Conservation (phyloP, 306 rosid genomes). For the Glycyrrhiza uralensis region DNA sequence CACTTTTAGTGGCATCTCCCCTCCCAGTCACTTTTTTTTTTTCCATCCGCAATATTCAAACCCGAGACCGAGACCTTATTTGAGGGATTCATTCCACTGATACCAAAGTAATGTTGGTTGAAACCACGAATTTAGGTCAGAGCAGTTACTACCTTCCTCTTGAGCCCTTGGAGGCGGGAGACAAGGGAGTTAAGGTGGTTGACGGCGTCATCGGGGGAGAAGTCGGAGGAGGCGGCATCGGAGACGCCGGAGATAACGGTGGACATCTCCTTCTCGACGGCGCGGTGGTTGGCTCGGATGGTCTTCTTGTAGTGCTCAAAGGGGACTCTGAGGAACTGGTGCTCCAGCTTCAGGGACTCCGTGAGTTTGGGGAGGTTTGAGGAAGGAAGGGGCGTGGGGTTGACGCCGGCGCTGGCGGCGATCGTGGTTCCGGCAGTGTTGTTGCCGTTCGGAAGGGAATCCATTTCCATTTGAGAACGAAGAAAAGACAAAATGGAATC, state of each 20-base stretch:
- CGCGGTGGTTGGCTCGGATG: slow-evolving; percentile 87
- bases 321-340: slow-evolving; percentile 94
- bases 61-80: too few relatives aligned
- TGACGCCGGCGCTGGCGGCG: slow-evolving; percentile 25
- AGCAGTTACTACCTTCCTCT: slow-evolving; percentile 78
- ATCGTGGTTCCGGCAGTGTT: slow-evolving; percentile 1
- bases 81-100: too few relatives aligned
- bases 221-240: slow-evolving; percentile 48
- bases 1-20: too few relatives aligned
- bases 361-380: slow-evolving; percentile 49
- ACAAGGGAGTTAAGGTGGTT: slow-evolving; percentile 79
- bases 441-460: slow-evolving; percentile 42
- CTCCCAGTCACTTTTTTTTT: too few relatives aligned
- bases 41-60: too few relatives aligned
- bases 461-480: slow-evolving; percentile 58
- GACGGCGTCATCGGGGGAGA: slow-evolving; percentile 65
- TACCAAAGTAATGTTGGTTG: too few relatives aligned
- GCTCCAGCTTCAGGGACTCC: slow-evolving; percentile 85
- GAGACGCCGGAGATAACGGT: slow-evolving; percentile 65
- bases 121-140: slow-evolving; percentile 23
- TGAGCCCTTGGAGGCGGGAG: slow-evolving; percentile 78
- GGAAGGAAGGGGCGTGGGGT: slow-evolving; percentile 36
- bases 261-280: slow-evolving; percentile 75
- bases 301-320: slow-evolving; percentile 96
- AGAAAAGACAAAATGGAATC: slow-evolving; percentile 13